Evolutionary conservation across 2,329 filamentous ascomycete species (phyloP).

Genomic region (Trichophyton rubrum): DNA sequence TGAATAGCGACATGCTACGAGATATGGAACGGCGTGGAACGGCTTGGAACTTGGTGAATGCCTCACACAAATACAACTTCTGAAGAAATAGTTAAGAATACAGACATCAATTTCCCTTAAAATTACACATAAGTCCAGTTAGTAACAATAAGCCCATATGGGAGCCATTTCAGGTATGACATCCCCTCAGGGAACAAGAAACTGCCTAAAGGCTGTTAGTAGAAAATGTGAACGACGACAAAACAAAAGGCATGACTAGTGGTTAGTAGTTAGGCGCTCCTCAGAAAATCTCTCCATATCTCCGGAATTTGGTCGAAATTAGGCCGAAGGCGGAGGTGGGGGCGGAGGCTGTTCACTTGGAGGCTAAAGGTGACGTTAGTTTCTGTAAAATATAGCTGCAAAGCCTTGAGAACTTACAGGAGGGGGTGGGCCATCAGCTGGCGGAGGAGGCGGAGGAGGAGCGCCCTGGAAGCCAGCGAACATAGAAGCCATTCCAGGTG

Average conservation of each 20-base stretch:
- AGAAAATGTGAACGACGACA: neutral
- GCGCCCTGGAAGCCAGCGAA: conserved; percentile 25
- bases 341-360: conserved; percentile 50
- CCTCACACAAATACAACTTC: neutral
- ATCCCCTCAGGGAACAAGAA: neutral
- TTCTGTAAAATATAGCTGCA: neutral
- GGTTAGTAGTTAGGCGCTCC: neutral
- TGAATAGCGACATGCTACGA: neutral
- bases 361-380: conserved; percentile 18
- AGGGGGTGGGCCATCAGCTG: conserved; percentile 31
- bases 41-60: neutral
- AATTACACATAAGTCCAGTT: neutral
- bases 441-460: conserved; percentile 30
- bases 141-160: neutral
- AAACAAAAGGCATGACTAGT: neutral
- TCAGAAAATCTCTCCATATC: neutral
- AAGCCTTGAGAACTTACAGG: conserved; percentile 22
- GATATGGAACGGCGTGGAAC: neutral
- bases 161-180: neutral
- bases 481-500: conserved; percentile 32
- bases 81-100: neutral
- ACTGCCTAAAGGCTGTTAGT: conserved; percentile 2
- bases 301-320: neutral
- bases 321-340: conserved; percentile 40
- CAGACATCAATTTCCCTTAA: conserved; percentile 1